Evolutionary conservation across 306 rosid genomes (phyloP).

Genomic region (Ormosia semicastrata): DNA sequence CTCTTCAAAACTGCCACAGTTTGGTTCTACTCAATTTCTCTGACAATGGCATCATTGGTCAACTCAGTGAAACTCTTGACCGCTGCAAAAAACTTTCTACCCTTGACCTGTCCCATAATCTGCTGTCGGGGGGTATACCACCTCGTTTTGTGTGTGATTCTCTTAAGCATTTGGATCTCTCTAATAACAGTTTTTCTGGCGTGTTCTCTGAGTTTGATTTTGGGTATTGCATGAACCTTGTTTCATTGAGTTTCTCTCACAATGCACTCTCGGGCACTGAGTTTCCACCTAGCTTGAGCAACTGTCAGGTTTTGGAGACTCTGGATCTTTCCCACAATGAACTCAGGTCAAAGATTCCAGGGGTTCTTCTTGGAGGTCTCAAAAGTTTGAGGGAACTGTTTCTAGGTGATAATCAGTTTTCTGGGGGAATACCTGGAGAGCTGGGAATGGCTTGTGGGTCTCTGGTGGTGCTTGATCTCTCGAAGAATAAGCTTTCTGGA

Average conservation of each 20-base stretch:
- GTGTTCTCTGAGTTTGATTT: conserved; percentile 45
- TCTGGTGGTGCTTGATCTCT: conserved; percentile 57
- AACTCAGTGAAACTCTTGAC: conserved; percentile 31
- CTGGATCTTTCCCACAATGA: conserved; percentile 59
- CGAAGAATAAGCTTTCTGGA: conserved; percentile 53
- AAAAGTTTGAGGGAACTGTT: conserved; percentile 48
- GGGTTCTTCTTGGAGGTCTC: conserved; percentile 39
- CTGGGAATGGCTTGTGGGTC: conserved; percentile 46
- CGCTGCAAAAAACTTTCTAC: conserved; percentile 32
- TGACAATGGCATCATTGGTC: conserved; percentile 45
- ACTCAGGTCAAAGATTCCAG: conserved; percentile 44
- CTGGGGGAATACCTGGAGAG: conserved; percentile 54
- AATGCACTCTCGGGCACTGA: conserved; percentile 36
- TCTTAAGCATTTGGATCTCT: conserved; percentile 53
- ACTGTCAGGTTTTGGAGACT: conserved; percentile 46
- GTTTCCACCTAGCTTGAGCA: conserved; percentile 42
- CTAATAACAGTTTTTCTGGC: conserved; percentile 52
- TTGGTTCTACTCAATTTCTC: conserved; percentile 51
- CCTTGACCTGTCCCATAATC: conserved; percentile 53
- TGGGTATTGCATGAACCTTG: conserved; percentile 43
- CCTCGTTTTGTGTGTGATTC: conserved; percentile 32
- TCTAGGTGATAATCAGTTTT: conserved; percentile 44
- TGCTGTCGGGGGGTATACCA: conserved; percentile 50
- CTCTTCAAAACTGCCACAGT: conserved; percentile 30
- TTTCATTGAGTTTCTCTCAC: conserved; percentile 41